Percentiles rank a stretch among this genome's conserved stretches.
Evolutionary conservation across 208 protist genomes (phyloP).

Genomic region (Blechomonas ayalai): DNA sequence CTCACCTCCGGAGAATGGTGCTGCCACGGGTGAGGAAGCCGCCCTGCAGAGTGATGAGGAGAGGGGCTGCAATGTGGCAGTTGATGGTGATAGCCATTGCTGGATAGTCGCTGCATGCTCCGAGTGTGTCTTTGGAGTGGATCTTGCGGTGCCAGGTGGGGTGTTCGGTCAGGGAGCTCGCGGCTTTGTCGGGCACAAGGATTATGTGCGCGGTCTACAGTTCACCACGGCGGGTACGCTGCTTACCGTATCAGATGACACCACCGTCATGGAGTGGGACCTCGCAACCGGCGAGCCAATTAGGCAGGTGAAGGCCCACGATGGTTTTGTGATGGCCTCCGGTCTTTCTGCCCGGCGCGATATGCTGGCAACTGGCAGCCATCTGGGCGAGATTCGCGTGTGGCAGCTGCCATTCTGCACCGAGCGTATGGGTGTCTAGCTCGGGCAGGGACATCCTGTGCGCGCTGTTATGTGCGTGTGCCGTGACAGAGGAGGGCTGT

Average conservation of each 20-base stretch:
- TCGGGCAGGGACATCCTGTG: no score
- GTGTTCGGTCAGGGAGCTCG: constrained; percentile 37
- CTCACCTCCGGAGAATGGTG: background rate
- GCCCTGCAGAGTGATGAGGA: background rate
- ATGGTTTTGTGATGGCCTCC: constrained; percentile 73
- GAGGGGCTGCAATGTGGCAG: no score
- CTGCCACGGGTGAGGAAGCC: background rate
- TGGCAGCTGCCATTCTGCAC: constrained; percentile 68
- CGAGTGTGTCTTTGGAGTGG: constrained; percentile 69
- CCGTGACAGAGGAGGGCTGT: no score
- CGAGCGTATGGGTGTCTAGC: constrained; percentile 28
- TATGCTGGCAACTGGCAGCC: constrained; percentile 65
- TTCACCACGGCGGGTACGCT: constrained; percentile 48
- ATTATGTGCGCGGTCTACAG: constrained; percentile 80
- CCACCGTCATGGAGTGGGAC: constrained; percentile 74
- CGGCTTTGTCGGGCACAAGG: constrained; percentile 53
- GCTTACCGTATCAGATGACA: constrained; percentile 75
- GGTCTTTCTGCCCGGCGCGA: constrained; percentile 23
- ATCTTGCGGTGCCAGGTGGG: constrained; percentile 24
- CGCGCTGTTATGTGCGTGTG: no score
- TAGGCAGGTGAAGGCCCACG: constrained; percentile 69
- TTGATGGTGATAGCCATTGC: background rate
- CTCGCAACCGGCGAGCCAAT: constrained; percentile 26
- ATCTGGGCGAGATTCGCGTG: constrained; percentile 60
- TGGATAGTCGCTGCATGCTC: constrained; percentile 79